Conservation (phyloP, 108 stramenopile genomes). For the Nannochloropsis granulata region DNA sequence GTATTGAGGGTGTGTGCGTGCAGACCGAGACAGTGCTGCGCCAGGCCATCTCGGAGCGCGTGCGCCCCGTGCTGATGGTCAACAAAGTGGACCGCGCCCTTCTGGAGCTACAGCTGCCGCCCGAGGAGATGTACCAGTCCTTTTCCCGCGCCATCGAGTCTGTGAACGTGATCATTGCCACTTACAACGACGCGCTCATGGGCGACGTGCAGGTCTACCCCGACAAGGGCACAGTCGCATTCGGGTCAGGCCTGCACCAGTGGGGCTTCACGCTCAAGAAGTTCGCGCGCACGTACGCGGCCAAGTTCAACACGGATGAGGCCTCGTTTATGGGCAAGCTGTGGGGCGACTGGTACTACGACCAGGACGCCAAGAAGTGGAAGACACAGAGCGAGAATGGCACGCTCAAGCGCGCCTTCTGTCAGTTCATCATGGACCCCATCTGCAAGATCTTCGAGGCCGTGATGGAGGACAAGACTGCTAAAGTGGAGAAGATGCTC, state of each 20-base stretch:
- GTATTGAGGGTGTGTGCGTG: constrained; percentile 98
- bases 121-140: constrained; percentile 98
- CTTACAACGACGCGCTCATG: constrained; percentile 93
- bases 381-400: constrained; percentile 50
- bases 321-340: constrained; percentile 98
- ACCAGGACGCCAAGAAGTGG: constrained; percentile 69
- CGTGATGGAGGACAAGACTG: constrained; percentile 91
- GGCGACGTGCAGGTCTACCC: constrained; percentile 97
- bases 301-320: constrained; percentile 91
- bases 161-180: constrained; percentile 98
- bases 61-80: constrained; percentile 96
- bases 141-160: constrained; percentile 98
- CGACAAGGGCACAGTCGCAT: constrained; percentile 94
- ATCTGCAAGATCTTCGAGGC: constrained; percentile 96
- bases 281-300: constrained; percentile 94
- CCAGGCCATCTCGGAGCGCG: constrained; percentile 96
- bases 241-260: constrained; percentile 99
- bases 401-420: constrained; percentile 88
- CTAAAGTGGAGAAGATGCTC: constrained; percentile 98
- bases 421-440: constrained; percentile 97
- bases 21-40: constrained; percentile 99
- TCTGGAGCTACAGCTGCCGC: constrained; percentile 92
- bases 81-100: constrained; percentile 99
- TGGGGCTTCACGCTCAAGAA: constrained; percentile 99
- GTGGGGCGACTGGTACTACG: constrained; percentile 94